These are phyloP conservation scores for Ensete glaucum DNA, from an alignment of 176 grass and related monocot genomes.

Conservation along the genomic window DNA sequence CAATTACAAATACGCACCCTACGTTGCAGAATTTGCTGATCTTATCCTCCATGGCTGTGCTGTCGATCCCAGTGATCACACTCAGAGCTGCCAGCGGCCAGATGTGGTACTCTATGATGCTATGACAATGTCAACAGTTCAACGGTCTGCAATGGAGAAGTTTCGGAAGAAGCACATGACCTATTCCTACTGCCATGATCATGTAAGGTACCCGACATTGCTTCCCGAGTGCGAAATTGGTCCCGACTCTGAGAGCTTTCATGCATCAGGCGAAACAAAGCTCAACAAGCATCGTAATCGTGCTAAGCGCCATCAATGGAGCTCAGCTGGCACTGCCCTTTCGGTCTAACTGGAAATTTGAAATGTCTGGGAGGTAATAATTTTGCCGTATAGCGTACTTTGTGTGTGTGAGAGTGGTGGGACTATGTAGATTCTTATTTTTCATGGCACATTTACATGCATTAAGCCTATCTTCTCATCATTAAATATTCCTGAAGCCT, in stretches of 20 bases:
- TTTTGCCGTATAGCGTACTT: not conserved
- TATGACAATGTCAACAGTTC: conserved; percentile 1
- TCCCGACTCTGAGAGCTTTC: conserved; percentile 37
- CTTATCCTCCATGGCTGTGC: conserved; percentile 46
- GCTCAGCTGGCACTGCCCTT: conserved; percentile 9
- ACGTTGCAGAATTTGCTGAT: conserved; percentile 46
- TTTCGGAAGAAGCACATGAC: conserved; percentile 59
- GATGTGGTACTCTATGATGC: not conserved
- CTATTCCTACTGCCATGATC: conserved; percentile 81
- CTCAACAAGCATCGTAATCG: conserved; percentile 21
- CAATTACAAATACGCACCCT: conserved; percentile 59
- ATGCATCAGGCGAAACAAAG: conserved; percentile 40
- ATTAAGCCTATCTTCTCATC: no score
- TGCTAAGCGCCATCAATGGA: conserved; percentile 32
- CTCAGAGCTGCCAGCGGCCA: not conserved
- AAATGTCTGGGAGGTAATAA: not conserved
- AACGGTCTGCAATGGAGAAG: conserved; percentile 47
- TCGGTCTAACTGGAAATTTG: not conserved
- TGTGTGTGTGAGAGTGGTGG: not conserved
- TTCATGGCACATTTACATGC: not conserved
- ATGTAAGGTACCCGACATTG: conserved; percentile 37
- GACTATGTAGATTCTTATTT: not conserved
- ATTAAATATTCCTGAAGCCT: no score
- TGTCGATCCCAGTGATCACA: conserved; percentile 5
- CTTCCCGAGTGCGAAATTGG: conserved; percentile 46